Evolutionary conservation across 768 basidiomycete genomes (phyloP).

Genomic region (Coprinellus micaceus): DNA sequence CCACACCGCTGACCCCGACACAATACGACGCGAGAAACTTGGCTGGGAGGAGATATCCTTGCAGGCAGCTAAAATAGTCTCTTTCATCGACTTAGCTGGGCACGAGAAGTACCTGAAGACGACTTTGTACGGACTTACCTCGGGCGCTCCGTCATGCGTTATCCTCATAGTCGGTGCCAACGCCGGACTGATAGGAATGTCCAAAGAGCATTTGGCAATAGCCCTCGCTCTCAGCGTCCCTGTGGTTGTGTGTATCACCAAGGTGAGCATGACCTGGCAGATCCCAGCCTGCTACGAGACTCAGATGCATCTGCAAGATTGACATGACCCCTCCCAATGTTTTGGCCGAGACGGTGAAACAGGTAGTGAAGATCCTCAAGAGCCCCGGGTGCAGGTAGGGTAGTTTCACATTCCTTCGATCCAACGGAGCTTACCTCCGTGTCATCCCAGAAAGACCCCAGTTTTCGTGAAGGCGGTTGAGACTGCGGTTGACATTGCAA

Average conservation of each 20-base stretch:
- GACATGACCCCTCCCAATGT: slow-evolving; percentile 97
- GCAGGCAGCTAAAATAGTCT: slow-evolving; percentile 87
- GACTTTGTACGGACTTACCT: slow-evolving; percentile 91
- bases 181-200: slow-evolving; percentile 88
- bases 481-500: slow-evolving; percentile 74
- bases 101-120: slow-evolving; percentile 93
- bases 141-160: slow-evolving; percentile 88
- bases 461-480: slow-evolving; percentile 84
- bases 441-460: slow-evolving; percentile 62
- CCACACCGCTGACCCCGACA: slow-evolving; percentile 55
- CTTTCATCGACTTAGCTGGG: slow-evolving; percentile 94
- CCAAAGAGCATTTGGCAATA: slow-evolving; percentile 95
- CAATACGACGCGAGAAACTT: slow-evolving; percentile 77
- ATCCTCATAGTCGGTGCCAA: slow-evolving; percentile 95
- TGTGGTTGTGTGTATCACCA: slow-evolving; percentile 90
- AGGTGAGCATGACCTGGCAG: slow-evolving; percentile 44
- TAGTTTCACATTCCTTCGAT: not conserved
- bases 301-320: slow-evolving; percentile 47
- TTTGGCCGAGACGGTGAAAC: slow-evolving; percentile 85
- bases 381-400: slow-evolving; percentile 88
- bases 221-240: slow-evolving; percentile 91
- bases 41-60: slow-evolving; percentile 95
- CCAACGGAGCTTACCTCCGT: not conserved
- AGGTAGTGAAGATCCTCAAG: slow-evolving; percentile 87
- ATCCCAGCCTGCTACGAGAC: not conserved